Percentiles rank a stretch among this genome's conserved stretches.
phyloP scores from a whole-genome alignment of 2,329 filamentous ascomycete genomes.

The Emergomyces pasteurianus region DNA sequence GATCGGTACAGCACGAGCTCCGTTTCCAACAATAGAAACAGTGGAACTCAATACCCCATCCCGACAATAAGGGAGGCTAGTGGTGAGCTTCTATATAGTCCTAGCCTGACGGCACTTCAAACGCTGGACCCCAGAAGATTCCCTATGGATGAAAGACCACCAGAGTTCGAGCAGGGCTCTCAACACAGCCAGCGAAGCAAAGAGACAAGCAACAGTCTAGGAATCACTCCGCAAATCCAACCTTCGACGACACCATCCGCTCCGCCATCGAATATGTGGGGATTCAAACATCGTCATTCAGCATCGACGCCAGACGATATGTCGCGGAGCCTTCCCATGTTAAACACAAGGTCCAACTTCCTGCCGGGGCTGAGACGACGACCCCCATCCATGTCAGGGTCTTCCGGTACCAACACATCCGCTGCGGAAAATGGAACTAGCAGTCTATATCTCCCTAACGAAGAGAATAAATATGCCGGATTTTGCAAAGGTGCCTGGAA shows the following conservation, averaged over 20 bases:
- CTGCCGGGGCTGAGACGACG: not conserved
- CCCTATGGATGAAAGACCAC: not conserved
- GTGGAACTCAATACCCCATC: not conserved
- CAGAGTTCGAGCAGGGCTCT: not conserved
- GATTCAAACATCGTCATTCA: not conserved
- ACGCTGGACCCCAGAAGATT: not conserved
- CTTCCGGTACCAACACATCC: not conserved
- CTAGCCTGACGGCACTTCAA: not conserved
- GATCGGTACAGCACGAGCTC: not conserved
- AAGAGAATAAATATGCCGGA: constrained; percentile 24
- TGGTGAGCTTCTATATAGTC: not conserved
- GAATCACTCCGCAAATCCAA: not conserved
- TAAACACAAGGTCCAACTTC: not conserved
- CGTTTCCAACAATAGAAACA: not conserved
- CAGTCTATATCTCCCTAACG: constrained; percentile 20
- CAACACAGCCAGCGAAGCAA: not conserved
- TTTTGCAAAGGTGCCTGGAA: constrained; percentile 39
- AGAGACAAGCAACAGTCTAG: not conserved
- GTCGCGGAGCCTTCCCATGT: not conserved
- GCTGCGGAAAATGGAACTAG: not conserved
- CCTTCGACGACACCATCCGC: not conserved
- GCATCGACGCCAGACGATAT: not conserved
- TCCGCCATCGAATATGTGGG: not conserved
- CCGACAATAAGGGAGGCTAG: constrained; percentile 1
- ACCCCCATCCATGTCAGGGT: not conserved